Evolutionary conservation across 768 basidiomycete species (phyloP), one percentile per base, ranked within the genome.

Genomic region (Tremella yokohamensis): DNA sequence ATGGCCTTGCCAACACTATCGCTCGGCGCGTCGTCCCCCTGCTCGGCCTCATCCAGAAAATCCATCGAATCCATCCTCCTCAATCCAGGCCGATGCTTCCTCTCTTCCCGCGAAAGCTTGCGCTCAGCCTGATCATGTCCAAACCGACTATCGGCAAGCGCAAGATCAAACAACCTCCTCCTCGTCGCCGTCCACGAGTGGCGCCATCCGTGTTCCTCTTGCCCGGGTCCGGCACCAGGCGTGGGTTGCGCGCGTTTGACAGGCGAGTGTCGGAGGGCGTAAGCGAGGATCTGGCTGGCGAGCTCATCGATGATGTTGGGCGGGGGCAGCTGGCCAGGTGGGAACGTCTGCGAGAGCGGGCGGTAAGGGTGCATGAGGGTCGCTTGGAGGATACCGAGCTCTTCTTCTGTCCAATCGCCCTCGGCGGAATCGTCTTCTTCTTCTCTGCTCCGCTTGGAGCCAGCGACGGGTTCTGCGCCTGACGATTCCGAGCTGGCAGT

Each of bases 281-380:
- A 73, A 6, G 66, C 40, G 9, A 75, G 52, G 47, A 76, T 68
- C 56, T 76, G 73, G 29, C 67, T 63, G 11, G 75, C 72, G 11
- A 76, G 54, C 51, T 76, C 75, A 49, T 76, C 75, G 12, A 76
- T 52, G 19, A 69, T 64, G 9, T 61, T 37, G 8, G 68, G 49
- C 1, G 70, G 70, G 6, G 75, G 75, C 8, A 76, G 58, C n/a
- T 68, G 63, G 12, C 68, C 68, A 0, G 75, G 75, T 9, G 75
- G 73, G 57, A 65, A 76, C 2, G 66, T 60, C 13, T 62, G 58
- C 2, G 74, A 65, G 1, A 75, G 47, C 12, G 72, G 73, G 45
- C 62, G 66, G 26, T 64, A 69, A 15, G 75, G 75, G 39, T 73
- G 72, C 11, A 62, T 39, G 7, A 76, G 61, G 20, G 66, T 65